Evolutionary conservation across 805 yeast species (phyloP).

Genomic region (Candida mattraensis): DNA sequence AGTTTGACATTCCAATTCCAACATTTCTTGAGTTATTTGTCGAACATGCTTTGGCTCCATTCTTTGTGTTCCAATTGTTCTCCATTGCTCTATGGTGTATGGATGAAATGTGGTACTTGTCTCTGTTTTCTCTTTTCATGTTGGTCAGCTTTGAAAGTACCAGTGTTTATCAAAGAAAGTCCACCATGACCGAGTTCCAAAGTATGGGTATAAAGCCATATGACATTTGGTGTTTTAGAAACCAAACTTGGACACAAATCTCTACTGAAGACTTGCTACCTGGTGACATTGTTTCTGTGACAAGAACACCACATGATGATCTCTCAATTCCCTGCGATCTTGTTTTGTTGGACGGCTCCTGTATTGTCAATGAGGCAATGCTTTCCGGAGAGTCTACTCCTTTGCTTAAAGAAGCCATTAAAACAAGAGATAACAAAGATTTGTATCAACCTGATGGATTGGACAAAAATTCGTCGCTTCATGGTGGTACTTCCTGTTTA

Average conservation of each 20-base stretch:
- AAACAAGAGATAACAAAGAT: conserved; percentile 75
- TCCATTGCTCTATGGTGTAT: conserved; percentile 94
- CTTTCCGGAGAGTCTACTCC: conserved; percentile 98
- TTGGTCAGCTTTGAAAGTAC: conserved; percentile 90
- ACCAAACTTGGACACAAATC: conserved; percentile 64
- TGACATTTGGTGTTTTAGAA: conserved; percentile 69
- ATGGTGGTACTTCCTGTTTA: conserved; percentile 94
- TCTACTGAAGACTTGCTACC: conserved; percentile 81
- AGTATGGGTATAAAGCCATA: conserved; percentile 97
- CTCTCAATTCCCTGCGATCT: conserved; percentile 94
- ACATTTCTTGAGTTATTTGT: conserved; percentile 86
- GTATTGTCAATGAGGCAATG: conserved; percentile 98
- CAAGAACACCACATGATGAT: conserved; percentile 82
- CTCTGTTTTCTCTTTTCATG: conserved; percentile 89
- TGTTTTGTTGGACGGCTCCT: conserved; percentile 81
- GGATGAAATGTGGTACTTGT: conserved; percentile 96
- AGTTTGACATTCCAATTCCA: conserved; percentile 94
- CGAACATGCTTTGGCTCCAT: conserved; percentile 98
- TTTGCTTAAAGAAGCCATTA: conserved; percentile 85
- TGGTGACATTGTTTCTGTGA: conserved; percentile 84
- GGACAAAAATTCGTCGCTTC: conserved; percentile 85
- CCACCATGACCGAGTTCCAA: conserved; percentile 93
- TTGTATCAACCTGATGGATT: conserved; percentile 71
- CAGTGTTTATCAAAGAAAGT: conserved; percentile 91
- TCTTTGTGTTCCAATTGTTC: conserved; percentile 93